phyloP scores from a whole-genome alignment of 2,329 filamentous ascomycete genomes.

The Ascochyta viciae-villosae region DNA sequence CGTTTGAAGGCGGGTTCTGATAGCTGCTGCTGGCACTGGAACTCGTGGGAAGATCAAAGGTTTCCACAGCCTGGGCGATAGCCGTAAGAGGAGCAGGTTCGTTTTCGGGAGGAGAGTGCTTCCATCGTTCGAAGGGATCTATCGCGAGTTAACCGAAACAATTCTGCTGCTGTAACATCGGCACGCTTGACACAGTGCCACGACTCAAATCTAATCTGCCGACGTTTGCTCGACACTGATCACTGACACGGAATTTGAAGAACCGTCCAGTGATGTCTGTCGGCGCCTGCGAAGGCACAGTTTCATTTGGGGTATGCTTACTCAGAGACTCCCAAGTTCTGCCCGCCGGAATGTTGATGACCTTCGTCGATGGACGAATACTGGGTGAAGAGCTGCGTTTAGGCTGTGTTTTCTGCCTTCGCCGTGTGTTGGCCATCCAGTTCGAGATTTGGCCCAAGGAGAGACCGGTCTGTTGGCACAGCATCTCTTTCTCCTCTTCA shows the following conservation, averaged over 20 bases:
- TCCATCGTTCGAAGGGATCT: constrained; percentile 73
- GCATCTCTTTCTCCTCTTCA: constrained; percentile 81
- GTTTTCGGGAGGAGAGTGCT: constrained; percentile 72
- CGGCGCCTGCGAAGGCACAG: constrained; percentile 7
- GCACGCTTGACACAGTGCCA: constrained; percentile 10
- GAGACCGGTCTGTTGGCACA: constrained; percentile 80
- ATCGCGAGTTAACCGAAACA: constrained; percentile 54
- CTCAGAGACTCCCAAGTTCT: constrained; percentile 59
- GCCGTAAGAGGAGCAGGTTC: constrained; percentile 70
- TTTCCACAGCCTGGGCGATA: constrained; percentile 67
- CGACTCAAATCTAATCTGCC: constrained; percentile 1
- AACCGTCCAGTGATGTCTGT: constrained; percentile 25
- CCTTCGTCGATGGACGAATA: constrained; percentile 65
- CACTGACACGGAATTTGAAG: constrained; percentile 29
- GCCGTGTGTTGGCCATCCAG: constrained; percentile 89
- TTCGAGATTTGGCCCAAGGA: constrained; percentile 86
- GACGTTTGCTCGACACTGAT: constrained; percentile 3
- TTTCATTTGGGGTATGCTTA: constrained; percentile 34
- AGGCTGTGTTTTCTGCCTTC: constrained; percentile 77
- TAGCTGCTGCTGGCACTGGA: constrained; percentile 48
- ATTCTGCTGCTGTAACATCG: constrained; percentile 27
- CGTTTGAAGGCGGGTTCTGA: constrained; percentile 59
- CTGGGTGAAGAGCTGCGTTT: constrained; percentile 74
- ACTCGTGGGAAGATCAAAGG: constrained; percentile 41
- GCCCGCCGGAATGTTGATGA: constrained; percentile 76